Evolutionary conservation across 2,329 filamentous ascomycete species (phyloP).

Genomic region (Sporothrix globosa): DNA sequence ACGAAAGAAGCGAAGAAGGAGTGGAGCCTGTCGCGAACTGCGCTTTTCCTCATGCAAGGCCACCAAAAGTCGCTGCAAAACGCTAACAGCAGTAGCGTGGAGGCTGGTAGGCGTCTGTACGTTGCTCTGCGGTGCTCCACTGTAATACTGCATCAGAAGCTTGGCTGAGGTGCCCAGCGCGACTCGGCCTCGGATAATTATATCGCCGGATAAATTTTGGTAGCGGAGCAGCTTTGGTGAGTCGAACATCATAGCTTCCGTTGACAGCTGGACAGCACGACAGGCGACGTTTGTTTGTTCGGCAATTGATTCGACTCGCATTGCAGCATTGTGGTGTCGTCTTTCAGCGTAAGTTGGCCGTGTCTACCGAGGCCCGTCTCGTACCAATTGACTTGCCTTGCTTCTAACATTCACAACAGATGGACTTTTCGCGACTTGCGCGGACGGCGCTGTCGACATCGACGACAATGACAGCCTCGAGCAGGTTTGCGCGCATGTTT

Average conservation of each 20-base stretch:
- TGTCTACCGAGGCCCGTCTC: background rate
- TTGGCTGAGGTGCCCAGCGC: background rate
- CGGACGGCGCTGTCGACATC: conserved; percentile 27
- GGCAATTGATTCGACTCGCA: background rate
- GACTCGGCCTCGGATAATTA: conserved; percentile 31
- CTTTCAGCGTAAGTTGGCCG: background rate
- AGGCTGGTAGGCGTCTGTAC: background rate
- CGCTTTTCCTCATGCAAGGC: conserved; percentile 5
- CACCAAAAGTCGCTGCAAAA: background rate
- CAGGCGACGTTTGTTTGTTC: background rate
- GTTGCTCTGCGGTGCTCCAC: background rate
- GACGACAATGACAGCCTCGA: background rate
- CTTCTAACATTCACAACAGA: background rate
- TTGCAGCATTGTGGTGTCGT: background rate
- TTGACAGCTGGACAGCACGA: background rate
- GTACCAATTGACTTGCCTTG: background rate
- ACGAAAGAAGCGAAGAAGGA: background rate
- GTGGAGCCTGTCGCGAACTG: conserved; percentile 13
- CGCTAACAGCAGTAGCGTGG: background rate
- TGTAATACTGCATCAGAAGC: background rate
- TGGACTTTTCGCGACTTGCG: conserved; percentile 30
- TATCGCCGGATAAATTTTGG: conserved; percentile 30
- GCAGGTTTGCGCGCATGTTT: conserved; percentile 1
- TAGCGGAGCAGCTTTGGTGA: background rate
- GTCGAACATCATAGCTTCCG: background rate